Evolutionary conservation across 257 asterid species (phyloP), one percentile per base, ranked within the genome.

Genomic region (Sherardia arvensis): DNA sequence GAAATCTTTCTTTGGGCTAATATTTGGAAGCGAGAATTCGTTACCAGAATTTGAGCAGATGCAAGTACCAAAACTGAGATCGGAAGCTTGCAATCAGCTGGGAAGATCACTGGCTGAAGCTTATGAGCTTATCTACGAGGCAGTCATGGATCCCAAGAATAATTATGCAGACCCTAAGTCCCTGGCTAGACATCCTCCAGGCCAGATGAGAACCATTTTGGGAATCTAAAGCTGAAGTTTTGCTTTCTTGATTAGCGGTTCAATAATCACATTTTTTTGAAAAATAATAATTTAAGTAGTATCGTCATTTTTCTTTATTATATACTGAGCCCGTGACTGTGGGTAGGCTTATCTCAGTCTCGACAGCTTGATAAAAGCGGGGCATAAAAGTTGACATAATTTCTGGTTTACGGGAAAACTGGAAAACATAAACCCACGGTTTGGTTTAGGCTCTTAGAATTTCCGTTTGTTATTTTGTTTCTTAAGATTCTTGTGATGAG

Each of bases 111-210:
- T 92, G 69, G 95, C 95, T 1, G 93, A 81, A 69, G 84, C 87
- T 3, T 92, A 85, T 45, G 95, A 87, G 70, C 87, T 83, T 62
- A 85, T 92, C 70, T 82, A 83, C 72, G 74, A 68, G 38, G 95
- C 87, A 40, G 84, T 88, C 40, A 86, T 87, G 90, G 97, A 92
- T 62, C 95, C 95, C 14, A 63, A 68, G 65, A 88, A 83, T 48
- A 71, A 73, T 10, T 91, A 91, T 74, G 85, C 88, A 15, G 96
- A 91, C 64, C 98, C 98, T 34, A 83, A 85, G 76, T 81, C 96
- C 21, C 79, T 88, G 75, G 98, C 86, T 21, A 88, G 98, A 78
- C 96, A 91, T 72, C 96, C 96, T 27, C 96, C 98, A 30, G 94
- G 88, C 80, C 98, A 91, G 76, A 86, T 91, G 65, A 77, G 95